phyloP scores from a whole-genome alignment of 2,329 filamentous ascomycete genomes.

The Sordariomycetes sp. region DNA sequence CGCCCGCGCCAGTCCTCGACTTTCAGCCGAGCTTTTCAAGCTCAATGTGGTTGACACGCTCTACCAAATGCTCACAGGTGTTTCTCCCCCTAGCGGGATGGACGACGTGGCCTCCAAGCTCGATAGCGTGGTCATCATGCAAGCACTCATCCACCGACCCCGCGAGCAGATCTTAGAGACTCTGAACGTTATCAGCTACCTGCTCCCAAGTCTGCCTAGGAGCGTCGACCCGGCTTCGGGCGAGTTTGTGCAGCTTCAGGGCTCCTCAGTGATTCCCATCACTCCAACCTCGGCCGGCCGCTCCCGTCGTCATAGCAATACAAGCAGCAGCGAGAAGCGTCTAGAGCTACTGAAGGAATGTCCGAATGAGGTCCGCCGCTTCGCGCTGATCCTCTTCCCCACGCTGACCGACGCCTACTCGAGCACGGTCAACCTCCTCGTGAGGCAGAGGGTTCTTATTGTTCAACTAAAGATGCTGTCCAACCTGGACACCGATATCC shows the following conservation, averaged over 20 bases:
- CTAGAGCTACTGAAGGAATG: constrained; percentile 76
- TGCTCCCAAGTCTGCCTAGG: constrained; percentile 67
- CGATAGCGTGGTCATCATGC: constrained; percentile 97
- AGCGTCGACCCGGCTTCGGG: constrained; percentile 32
- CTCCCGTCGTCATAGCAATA: background rate
- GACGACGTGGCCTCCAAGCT: constrained; percentile 78
- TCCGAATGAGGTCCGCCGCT: constrained; percentile 79
- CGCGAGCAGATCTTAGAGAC: constrained; percentile 96
- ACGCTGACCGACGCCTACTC: constrained; percentile 95
- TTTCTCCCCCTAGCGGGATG: constrained; percentile 75
- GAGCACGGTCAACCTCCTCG: constrained; percentile 90
- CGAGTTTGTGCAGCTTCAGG: constrained; percentile 32
- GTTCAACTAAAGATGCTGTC: constrained; percentile 98
- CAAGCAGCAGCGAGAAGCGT: constrained; percentile 61
- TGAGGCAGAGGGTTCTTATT: constrained; percentile 87
- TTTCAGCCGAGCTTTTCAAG: constrained; percentile 86
- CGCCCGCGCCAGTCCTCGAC: constrained; percentile 74
- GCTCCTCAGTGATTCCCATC: constrained; percentile 22
- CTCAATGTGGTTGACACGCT: constrained; percentile 96
- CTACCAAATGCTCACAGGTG: constrained; percentile 93
- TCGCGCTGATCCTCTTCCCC: constrained; percentile 85
- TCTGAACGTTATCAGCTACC: constrained; percentile 91
- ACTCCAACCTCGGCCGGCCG: constrained; percentile 21
- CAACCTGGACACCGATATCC: constrained; percentile 76
- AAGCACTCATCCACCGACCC: constrained; percentile 89